A percentile compares a stretch with the other conserved stretches of the same genome.
Evolutionary conservation across 2,329 filamentous ascomycete species (phyloP).

Genomic region (Diplodia mutila): DNA sequence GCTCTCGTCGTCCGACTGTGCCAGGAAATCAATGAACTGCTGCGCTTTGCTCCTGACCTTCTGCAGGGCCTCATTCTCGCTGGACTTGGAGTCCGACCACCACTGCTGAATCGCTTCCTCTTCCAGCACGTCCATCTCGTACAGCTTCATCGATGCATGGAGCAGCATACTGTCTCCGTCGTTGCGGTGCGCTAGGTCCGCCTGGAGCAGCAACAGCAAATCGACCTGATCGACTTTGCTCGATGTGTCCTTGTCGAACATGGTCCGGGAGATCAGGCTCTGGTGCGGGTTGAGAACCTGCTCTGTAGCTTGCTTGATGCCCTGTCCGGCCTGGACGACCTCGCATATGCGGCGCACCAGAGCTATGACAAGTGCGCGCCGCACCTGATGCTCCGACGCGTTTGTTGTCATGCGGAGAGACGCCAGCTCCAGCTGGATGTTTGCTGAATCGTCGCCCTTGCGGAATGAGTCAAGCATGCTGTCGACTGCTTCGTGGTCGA

Average conservation of each 20-base stretch:
- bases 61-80: slow-evolving; percentile 68
- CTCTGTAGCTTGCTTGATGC: slow-evolving; percentile 45
- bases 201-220: slow-evolving; percentile 80
- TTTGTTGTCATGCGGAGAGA: slow-evolving; percentile 89
- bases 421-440: slow-evolving; percentile 92
- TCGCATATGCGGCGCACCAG: slow-evolving; percentile 82
- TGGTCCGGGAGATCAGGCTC: slow-evolving; percentile 61
- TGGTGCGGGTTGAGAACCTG: slow-evolving; percentile 57
- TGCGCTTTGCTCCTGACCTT: slow-evolving; percentile 73
- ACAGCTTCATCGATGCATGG: slow-evolving; percentile 80
- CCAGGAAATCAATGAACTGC: slow-evolving; percentile 77
- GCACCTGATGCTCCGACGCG: slow-evolving; percentile 85
- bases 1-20: slow-evolving; percentile 68
- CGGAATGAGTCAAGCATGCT: slow-evolving; percentile 86
- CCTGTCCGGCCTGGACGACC: slow-evolving; percentile 57
- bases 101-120: slow-evolving; percentile 86
- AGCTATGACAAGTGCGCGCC: slow-evolving; percentile 80
- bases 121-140: slow-evolving; percentile 81
- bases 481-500: slow-evolving; percentile 84
- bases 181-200: slow-evolving; percentile 69
- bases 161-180: slow-evolving; percentile 72
- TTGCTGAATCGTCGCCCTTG: slow-evolving; percentile 71
- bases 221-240: slow-evolving; percentile 76
- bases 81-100: slow-evolving; percentile 79
- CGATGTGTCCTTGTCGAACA: slow-evolving; percentile 59